phyloP scores from a whole-genome alignment of 352 stramenopile genomes.

The Elongisporangium prolatum region DNA sequence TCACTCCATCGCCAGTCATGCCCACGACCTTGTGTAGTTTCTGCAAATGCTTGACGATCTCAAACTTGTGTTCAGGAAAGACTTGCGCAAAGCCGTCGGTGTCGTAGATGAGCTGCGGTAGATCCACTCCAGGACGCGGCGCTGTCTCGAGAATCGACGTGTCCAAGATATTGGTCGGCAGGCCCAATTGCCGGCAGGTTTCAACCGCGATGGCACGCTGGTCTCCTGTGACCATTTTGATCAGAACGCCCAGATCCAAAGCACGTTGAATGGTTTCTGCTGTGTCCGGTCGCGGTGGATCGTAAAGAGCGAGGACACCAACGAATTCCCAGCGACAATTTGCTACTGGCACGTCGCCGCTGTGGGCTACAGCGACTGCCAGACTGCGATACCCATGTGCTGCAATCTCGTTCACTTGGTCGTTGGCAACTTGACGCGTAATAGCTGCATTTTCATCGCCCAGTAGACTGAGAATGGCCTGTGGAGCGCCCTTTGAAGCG shows the following conservation, averaged over 20 bases:
- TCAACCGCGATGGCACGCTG: constrained; percentile 91
- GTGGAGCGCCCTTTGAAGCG: constrained; percentile 89
- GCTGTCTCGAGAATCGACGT: constrained; percentile 76
- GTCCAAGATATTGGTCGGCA: constrained; percentile 85
- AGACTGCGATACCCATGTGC: constrained; percentile 65
- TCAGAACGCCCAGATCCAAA: constrained; percentile 86
- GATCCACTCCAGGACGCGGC: constrained; percentile 50
- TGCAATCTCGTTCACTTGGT: constrained; percentile 79
- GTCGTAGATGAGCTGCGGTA: constrained; percentile 86
- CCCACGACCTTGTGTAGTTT: constrained; percentile 75
- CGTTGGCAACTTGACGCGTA: constrained; percentile 67
- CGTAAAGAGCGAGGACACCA: constrained; percentile 90
- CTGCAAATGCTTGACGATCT: constrained; percentile 89
- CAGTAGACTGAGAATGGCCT: constrained; percentile 86
- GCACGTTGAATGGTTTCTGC: constrained; percentile 89
- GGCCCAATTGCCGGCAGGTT: constrained; percentile 87
- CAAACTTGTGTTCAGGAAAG: constrained; percentile 90
- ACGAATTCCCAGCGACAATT: constrained; percentile 90
- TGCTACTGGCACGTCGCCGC: constrained; percentile 58
- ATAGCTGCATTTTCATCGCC: constrained; percentile 41
- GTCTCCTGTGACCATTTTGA: constrained; percentile 97
- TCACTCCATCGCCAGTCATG: constrained; percentile 90
- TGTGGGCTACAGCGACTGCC: constrained; percentile 51
- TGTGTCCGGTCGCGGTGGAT: constrained; percentile 92
- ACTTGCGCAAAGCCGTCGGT: constrained; percentile 93